phyloP scores from a whole-genome alignment of 305 asterid species.

The Fraxinus paxiana region DNA sequence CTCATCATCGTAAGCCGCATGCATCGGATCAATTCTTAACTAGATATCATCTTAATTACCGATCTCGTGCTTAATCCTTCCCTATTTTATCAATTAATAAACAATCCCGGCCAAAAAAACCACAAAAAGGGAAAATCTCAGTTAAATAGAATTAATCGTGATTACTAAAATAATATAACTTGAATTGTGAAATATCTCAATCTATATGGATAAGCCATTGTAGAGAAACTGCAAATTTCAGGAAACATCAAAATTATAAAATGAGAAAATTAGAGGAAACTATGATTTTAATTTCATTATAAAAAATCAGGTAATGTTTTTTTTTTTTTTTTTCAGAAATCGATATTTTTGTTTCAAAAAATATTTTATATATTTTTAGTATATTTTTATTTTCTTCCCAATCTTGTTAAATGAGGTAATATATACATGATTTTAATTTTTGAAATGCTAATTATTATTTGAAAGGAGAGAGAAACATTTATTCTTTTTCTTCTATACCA shows the following conservation, averaged over 20 bases:
- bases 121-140: background rate
- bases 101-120: background rate
- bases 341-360: background rate
- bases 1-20: conserved; percentile 56
- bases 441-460: background rate
- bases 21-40: conserved; percentile 68
- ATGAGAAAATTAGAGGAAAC: background rate
- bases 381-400: background rate
- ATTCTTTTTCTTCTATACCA: too few species aligned
- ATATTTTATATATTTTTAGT: background rate
- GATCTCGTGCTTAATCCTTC: conserved; percentile 75
- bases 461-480: too few species aligned
- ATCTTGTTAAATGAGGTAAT: background rate
- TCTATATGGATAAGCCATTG: conserved; percentile 39
- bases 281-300: too few species aligned
- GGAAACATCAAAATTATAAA: background rate
- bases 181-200: conserved; percentile 29
- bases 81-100: conserved; percentile 32
- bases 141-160: background rate
- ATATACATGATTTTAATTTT: background rate
- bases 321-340: too few species aligned
- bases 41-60: conserved; percentile 63
- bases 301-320: background rate
- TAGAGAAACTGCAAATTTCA: conserved; percentile 12
- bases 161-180: background rate